Conservation (phyloP, 2,329 filamentous ascomycete species). For the Tricladium varicosporioides region DNA sequence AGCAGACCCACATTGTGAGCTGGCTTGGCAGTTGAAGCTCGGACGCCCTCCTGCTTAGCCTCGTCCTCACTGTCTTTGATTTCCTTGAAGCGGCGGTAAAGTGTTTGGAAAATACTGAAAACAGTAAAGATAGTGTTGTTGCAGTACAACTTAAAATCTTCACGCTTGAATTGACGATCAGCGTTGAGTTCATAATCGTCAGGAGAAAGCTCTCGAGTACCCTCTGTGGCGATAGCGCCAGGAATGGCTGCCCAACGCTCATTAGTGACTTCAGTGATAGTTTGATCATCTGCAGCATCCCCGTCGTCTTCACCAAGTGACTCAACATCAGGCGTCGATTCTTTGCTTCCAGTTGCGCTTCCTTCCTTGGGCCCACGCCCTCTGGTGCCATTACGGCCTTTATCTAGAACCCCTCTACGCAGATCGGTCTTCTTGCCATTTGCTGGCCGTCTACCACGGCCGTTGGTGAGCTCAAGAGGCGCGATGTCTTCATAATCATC, state of each 20-base stretch:
- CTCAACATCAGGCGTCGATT: constrained; percentile 81
- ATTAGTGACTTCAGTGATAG: constrained; percentile 60
- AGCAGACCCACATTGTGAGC: constrained; percentile 82
- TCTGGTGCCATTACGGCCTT: constrained; percentile 66
- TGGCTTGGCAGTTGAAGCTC: constrained; percentile 73
- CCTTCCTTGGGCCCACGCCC: constrained; percentile 74
- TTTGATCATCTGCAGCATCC: constrained; percentile 56
- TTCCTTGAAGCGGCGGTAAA: constrained; percentile 80
- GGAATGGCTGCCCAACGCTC: constrained; percentile 65
- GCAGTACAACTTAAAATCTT: constrained; percentile 84
- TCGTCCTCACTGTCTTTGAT: constrained; percentile 77
- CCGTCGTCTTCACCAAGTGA: constrained; percentile 73
- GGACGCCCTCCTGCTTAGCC: constrained; percentile 70
- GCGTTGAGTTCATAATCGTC: constrained; percentile 64
- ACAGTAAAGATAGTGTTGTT: constrained; percentile 94
- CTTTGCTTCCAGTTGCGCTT: constrained; percentile 79
- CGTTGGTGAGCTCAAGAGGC: constrained; percentile 68
- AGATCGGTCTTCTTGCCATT: constrained; percentile 77
- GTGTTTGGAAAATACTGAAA: constrained; percentile 87
- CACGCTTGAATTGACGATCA: constrained; percentile 78
- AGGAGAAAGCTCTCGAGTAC: constrained; percentile 53
- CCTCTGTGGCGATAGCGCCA: constrained; percentile 51
- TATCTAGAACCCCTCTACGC: constrained; percentile 83
- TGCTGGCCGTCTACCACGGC: constrained; percentile 59
- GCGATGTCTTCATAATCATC: constrained; percentile 67